A percentile compares a stretch with the other conserved stretches of the same genome.
Evolutionary conservation across 2,329 filamentous ascomycete species (phyloP).

Genomic region (Fusarium euwallaceae): DNA sequence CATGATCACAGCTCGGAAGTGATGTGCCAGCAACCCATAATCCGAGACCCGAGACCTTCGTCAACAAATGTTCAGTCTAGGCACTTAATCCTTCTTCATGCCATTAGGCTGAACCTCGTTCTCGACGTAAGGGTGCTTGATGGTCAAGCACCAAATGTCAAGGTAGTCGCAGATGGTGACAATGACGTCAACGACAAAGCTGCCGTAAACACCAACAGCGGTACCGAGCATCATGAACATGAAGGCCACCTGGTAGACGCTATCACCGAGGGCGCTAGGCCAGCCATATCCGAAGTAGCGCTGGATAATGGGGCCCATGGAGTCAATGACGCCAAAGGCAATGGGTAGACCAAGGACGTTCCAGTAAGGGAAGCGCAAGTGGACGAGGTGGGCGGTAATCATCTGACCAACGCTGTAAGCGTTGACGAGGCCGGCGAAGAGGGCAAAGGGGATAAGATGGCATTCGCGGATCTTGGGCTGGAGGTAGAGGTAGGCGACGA

Average conservation of each 20-base stretch:
- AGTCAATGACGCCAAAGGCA: slow-evolving; percentile 83
- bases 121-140: slow-evolving; percentile 82
- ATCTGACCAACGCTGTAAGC: slow-evolving; percentile 96
- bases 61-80: not conserved
- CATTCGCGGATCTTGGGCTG: slow-evolving; percentile 85
- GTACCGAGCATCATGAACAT: slow-evolving; percentile 90
- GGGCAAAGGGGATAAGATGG: slow-evolving; percentile 88
- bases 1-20: not conserved
- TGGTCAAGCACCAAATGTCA: slow-evolving; percentile 98
- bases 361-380: slow-evolving; percentile 88
- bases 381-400: slow-evolving; percentile 93
- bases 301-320: slow-evolving; percentile 77
- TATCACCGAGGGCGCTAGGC: slow-evolving; percentile 80
- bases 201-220: slow-evolving; percentile 92
- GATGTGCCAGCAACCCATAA: not conserved
- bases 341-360: slow-evolving; percentile 88
- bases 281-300: slow-evolving; percentile 74
- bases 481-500: slow-evolving; percentile 83
- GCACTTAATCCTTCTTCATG: slow-evolving; percentile 56
- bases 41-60: not conserved
- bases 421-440: slow-evolving; percentile 92
- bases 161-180: slow-evolving; percentile 98
- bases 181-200: slow-evolving; percentile 97
- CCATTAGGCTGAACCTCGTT: slow-evolving; percentile 46
- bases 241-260: slow-evolving; percentile 90